Evolutionary conservation across 2,329 filamentous ascomycete genomes (phyloP).

Genomic region (Monilinia aucupariae): DNA sequence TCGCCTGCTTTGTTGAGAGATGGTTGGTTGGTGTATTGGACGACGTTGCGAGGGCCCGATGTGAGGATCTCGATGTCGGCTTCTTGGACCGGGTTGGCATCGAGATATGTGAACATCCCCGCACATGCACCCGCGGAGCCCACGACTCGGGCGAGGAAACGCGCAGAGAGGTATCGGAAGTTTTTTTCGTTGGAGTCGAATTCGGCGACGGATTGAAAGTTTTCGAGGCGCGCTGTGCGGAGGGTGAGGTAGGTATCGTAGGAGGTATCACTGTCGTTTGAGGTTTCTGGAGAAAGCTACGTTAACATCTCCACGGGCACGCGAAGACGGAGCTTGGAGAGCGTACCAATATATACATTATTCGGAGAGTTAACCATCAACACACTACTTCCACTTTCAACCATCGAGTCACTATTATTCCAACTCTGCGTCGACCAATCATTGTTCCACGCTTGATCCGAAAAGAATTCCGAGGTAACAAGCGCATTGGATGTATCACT

Average conservation of each 20-base stretch:
- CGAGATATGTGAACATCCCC: conserved; percentile 33
- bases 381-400: conserved; percentile 21
- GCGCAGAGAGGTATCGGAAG: conserved; percentile 30
- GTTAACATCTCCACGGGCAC: neutral
- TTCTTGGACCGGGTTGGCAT: conserved; percentile 28
- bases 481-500: conserved; percentile 21
- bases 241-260: conserved; percentile 33
- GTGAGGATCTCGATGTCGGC: conserved; percentile 35
- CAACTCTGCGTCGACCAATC: conserved; percentile 32
- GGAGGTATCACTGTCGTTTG: conserved; percentile 19
- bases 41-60: conserved; percentile 24
- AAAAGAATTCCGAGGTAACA: conserved; percentile 28
- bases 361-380: conserved; percentile 31
- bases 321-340: neutral
- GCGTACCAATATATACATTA: conserved; percentile 33
- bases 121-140: conserved; percentile 33
- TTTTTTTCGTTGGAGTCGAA: conserved; percentile 30
- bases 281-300: conserved; percentile 20
- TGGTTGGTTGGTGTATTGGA: conserved; percentile 35
- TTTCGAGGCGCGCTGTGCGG: conserved; percentile 28
- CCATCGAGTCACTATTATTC: conserved; percentile 29
- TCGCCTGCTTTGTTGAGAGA: conserved; percentile 25
- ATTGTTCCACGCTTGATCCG: conserved; percentile 23
- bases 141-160: conserved; percentile 30
- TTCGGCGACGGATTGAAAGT: conserved; percentile 33